Base-by-base conservation (phyloP, 1,284 basidiomycete genomes). In the Pisolithus thermaeus region DNA sequence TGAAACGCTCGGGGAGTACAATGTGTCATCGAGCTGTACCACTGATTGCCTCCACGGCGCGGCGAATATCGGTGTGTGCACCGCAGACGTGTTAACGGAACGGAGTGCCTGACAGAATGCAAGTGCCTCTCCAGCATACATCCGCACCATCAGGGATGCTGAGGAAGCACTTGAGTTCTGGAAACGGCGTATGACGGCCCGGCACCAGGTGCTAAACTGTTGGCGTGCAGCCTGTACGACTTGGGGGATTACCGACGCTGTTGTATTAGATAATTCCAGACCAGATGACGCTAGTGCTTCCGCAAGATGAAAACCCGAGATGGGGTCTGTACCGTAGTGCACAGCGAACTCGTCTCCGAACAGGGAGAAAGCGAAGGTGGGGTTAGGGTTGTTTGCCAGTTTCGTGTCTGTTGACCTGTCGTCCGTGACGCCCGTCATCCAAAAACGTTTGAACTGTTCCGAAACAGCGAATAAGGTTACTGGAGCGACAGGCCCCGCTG, bases 241-340 rank as follows among this genome's bases (percentile, higher is more conserved):
- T 20, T 60, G 30, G 42, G n/a, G 27, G 27, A 28, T 27, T 18
- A 30, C 12, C 3, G 25, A 16, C 4, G 27, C 25, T 16, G 23
- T 30, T 7, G 18, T 7, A 6, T 43, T 27, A 25, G 27, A 30
- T 23, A 28, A 27, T 1, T 16, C 23, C 25, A 22, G 7, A 7
- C 42, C 42, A 11, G 25, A 16, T 6, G 42, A 43, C 4, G 42
- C 42, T 14, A 43, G 42, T 30, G 42, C n/a, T 28, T 43, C 42
- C 8, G 42, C 42, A 30, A 43, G 65, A 57, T 80, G 78, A 61
- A 81, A 83, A 7, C 70, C 58, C 2, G 64, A 45, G 0, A 79
- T 50, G 0, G 80, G 79, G 56, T 75, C 67, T 0, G 71, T 73
- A 0, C 67, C 73, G 53, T 78, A 77, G 53, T 82, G 77, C 1